These are phyloP conservation scores for Aspergillus eucalypticola DNA, from an alignment of 2,329 filamentous ascomycete genomes.

Conservation along the genomic window DNA sequence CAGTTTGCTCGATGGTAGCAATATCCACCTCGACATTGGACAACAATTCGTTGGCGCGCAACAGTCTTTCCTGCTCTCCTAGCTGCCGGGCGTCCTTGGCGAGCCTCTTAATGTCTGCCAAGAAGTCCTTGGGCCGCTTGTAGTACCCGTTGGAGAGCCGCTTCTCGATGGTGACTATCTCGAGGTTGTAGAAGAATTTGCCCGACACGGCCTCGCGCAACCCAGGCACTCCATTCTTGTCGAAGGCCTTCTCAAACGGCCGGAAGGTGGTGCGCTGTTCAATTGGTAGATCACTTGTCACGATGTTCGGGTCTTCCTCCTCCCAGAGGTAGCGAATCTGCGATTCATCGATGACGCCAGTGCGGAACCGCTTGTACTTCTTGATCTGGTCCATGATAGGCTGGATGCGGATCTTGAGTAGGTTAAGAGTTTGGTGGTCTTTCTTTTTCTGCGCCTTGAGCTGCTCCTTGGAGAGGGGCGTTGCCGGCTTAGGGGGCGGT, in stretches of 20 bases:
- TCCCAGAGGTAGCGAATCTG: constrained; percentile 80
- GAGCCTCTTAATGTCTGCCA: constrained; percentile 81
- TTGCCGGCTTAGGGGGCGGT: constrained; percentile 63
- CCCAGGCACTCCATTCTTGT: constrained; percentile 75
- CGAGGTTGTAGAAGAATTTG: constrained; percentile 94
- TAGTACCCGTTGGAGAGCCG: constrained; percentile 97
- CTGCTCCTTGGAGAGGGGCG: constrained; percentile 72
- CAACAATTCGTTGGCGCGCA: constrained; percentile 88
- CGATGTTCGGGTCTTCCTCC: constrained; percentile 71
- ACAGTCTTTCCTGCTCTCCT: constrained; percentile 77
- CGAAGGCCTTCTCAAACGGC: constrained; percentile 76
- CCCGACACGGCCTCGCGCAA: constrained; percentile 72
- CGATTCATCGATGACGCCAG: constrained; percentile 71
- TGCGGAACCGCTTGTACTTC: constrained; percentile 85
- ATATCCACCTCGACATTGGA: constrained; percentile 95
- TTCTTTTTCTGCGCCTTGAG: constrained; percentile 76
- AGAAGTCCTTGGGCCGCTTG: constrained; percentile 83
- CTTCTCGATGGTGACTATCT: constrained; percentile 90
- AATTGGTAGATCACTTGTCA: constrained; percentile 61
- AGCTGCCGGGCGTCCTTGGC: constrained; percentile 80
- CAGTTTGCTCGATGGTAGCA: constrained; percentile 66
- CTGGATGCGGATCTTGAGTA: constrained; percentile 84
- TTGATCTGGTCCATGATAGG: constrained; percentile 98
- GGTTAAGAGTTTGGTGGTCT: constrained; percentile 81
- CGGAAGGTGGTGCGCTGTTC: constrained; percentile 62